Percentiles rank a stretch among this genome's conserved stretches.
These are phyloP conservation scores for Elsinoe batatas DNA, from an alignment of 2,329 filamentous ascomycete genomes.

Conservation along the genomic window DNA sequence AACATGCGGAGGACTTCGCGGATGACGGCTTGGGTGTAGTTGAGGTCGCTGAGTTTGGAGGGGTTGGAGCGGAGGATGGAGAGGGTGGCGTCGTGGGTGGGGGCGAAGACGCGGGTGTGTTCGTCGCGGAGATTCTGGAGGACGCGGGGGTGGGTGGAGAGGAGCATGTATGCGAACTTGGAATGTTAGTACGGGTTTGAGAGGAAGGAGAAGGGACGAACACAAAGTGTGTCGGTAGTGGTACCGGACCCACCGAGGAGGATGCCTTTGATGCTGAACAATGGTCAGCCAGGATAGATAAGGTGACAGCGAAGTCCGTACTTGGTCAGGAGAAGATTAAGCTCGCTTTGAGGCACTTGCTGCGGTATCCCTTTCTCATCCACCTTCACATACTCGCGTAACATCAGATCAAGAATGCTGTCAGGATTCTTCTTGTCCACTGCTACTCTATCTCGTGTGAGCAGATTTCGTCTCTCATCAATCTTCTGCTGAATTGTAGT, in stretches of 20 bases:
- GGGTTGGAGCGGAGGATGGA: neutral
- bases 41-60: neutral
- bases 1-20: neutral
- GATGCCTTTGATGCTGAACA: neutral
- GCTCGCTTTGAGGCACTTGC: neutral
- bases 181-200: neutral
- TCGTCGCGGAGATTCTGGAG: neutral
- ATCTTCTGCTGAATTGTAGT: neutral
- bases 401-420: neutral
- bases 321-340: neutral
- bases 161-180: neutral
- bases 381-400: neutral
- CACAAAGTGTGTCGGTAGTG: neutral
- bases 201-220: neutral
- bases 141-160: neutral
- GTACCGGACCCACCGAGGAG: neutral
- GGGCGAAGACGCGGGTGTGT: neutral
- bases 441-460: neutral
- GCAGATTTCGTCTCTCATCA: neutral
- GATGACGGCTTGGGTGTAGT: neutral
- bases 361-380: neutral
- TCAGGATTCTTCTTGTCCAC: neutral
- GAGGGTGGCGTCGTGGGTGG: neutral
- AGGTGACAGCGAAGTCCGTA: neutral
- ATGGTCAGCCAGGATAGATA: neutral